Base-by-base conservation (phyloP, 2,329 filamentous ascomycete species). In the Dactylellina drechsleri region DNA sequence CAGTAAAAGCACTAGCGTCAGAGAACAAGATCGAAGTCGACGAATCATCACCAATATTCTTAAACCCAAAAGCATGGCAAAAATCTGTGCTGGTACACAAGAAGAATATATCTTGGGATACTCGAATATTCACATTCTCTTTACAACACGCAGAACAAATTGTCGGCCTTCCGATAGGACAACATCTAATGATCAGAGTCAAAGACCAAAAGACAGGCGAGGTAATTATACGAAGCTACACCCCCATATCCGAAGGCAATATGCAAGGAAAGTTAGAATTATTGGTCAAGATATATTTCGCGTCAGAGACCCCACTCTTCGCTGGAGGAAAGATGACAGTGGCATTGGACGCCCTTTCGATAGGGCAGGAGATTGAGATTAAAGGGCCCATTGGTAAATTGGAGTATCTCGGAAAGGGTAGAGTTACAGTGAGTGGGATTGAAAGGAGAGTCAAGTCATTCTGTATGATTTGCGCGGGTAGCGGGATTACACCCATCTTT, bases 401-500 rank as follows among this genome's bases (percentile, higher is more conserved):
- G 77, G 87, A 91, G 79, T 97, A 97, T 79, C 83, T 89, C 0
- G 90, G 91, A 0, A 82, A 84, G 0, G 92, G 93, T 0, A 77
- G 82, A 1, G 92, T 91, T 78, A 80, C 83, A 0, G 82, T 96
- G 49, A 87, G 87, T 36, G 86, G 86, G 0, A 85, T 83, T 18
- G 81, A 84, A 68, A 84, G 89, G 8, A 82, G 78, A 0, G 86
- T 96, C 0, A 86, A 85, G 61, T 86, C 86, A 12, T 92, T 97
- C 81, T 84, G 91, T 80, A 96, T 97, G 92, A 89, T 97, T 36
- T 95, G 92, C 78, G 93, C 87, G 13, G 93, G 93, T 4, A 92
- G 88, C n/a, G 93, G 93, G 0, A 91, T 97, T 79, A 97, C 93
- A n/a, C 93, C 93, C 0, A 91, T 97, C 77, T 95, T 90, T 80